These are phyloP conservation scores for Monosporascus sp. DNA, from an alignment of 2,329 filamentous ascomycete species.

Conservation along the genomic window DNA sequence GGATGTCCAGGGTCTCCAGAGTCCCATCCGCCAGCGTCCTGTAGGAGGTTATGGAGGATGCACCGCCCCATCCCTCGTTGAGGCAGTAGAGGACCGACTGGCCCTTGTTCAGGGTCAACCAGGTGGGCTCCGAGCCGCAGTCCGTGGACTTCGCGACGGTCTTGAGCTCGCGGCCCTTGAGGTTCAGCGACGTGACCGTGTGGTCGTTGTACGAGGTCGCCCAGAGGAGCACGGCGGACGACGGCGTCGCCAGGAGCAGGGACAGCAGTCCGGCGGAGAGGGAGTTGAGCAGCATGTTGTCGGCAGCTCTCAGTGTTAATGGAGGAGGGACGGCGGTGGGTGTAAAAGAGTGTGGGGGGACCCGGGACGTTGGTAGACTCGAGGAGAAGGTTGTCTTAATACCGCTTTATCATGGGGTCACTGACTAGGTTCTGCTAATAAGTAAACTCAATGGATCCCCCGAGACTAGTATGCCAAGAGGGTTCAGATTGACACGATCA, in stretches of 20 bases:
- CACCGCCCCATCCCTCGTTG: conserved; percentile 44
- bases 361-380: neutral
- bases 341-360: too few species aligned
- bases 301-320: too few species aligned
- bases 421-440: neutral
- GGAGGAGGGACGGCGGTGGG: too few species aligned
- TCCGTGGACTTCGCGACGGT: conserved; percentile 36
- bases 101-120: conserved; percentile 51
- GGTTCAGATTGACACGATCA: too few species aligned
- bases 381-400: neutral
- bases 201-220: conserved; percentile 43
- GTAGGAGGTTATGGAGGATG: conserved; percentile 19
- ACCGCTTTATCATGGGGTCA: neutral
- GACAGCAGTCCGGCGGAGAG: conserved; percentile 21
- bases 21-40: conserved; percentile 41
- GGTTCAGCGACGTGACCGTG: conserved; percentile 41
- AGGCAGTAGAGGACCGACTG: conserved; percentile 52
- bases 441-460: neutral
- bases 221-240: conserved; percentile 38
- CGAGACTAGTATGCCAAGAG: neutral
- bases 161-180: conserved; percentile 31
- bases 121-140: conserved; percentile 53
- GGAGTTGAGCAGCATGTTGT: conserved; percentile 5
- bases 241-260: conserved; percentile 23
- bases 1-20: conserved; percentile 34